A percentile compares a stretch with the other conserved stretches of the same genome.
phyloP scores from a whole-genome alignment of 1,284 basidiomycete species.

The Omphalotus olearius region DNA sequence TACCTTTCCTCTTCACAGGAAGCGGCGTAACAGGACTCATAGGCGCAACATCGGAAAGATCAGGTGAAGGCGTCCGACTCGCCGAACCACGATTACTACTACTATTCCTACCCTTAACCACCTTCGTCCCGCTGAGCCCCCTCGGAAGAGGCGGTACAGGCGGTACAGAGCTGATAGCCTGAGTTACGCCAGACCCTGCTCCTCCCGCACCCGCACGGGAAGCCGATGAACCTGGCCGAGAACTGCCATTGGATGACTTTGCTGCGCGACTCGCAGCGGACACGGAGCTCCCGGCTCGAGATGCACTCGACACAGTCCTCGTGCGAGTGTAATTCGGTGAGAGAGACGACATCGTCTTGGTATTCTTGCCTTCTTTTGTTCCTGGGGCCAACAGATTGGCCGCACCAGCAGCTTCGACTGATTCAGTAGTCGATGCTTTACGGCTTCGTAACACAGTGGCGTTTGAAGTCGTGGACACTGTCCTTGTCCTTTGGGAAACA shows the following conservation, averaged over 20 bases:
- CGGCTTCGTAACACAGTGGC: background rate
- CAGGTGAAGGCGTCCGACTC: conserved; percentile 41
- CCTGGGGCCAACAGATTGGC: background rate
- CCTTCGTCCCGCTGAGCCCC: background rate
- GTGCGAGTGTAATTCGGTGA: background rate
- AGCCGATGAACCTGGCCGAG: background rate
- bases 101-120: background rate
- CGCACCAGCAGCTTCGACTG: background rate
- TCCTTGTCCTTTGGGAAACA: background rate
- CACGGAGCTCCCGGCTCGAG: background rate
- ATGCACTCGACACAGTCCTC: background rate
- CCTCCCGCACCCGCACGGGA: conserved; percentile 4
- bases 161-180: conserved; percentile 1
- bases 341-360: background rate
- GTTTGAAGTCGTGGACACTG: background rate
- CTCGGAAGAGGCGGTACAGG: conserved; percentile 7
- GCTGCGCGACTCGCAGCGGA: background rate
- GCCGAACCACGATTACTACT: background rate
- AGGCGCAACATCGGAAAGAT: conserved; percentile 34
- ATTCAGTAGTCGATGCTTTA: background rate
- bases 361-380: background rate
- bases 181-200: background rate
- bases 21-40: conserved; percentile 1
- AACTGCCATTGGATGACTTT: background rate
- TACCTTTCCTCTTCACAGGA: conserved; percentile 15